Evolutionary conservation across 352 stramenopile genomes (phyloP), one percentile per base, ranked within the genome.

Genomic region (Phytophthora syringae): DNA sequence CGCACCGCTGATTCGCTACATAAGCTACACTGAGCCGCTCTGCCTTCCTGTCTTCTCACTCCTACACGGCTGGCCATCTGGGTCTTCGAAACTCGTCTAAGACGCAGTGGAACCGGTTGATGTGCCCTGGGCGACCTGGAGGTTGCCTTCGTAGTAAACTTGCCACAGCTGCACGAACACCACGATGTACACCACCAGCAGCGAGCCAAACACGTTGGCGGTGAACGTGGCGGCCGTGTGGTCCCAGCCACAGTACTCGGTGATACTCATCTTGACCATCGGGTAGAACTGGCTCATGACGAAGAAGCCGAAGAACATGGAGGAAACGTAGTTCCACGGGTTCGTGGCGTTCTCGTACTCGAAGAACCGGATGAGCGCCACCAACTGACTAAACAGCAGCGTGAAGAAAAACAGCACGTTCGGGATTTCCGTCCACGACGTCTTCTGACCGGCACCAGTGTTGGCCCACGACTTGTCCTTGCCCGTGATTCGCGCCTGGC

Each of bases 221-320:
- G 84, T 84, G 72, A 94, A 94, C 7, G 88, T 96, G 22, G 85
- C 83, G 13, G 76, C 61, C 24, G 84, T 96, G 82, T 96, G 88
- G 64, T 94, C 85, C 88, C 88, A 96, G 11, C 88, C 88, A 79
- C 82, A 93, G 80, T 96, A 96, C 76, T 93, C 84, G 21, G 83
- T 90, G 68, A 96, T 89, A 77, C 88, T 96, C 88, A 96, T 96
- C 79, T 94, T 94, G 58, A 96, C 88, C 88, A 96, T 96, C 51
- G 88, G 88, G 77, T 93, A 94, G 57, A 90, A 91, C 63, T 96
- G 80, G 56, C 71, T 80, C 85, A 93, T 92, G 54, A 94, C 83
- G 72, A 89, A 96, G 59, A 92, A 89, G 50, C 88, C 88, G 52
- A 96, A 95, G 67, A 96, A 96, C 76, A 90, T 89, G 16, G 88